phyloP scores from a whole-genome alignment of 192 early-diverging fungal species.

The Entomortierella beljakovae region DNA sequence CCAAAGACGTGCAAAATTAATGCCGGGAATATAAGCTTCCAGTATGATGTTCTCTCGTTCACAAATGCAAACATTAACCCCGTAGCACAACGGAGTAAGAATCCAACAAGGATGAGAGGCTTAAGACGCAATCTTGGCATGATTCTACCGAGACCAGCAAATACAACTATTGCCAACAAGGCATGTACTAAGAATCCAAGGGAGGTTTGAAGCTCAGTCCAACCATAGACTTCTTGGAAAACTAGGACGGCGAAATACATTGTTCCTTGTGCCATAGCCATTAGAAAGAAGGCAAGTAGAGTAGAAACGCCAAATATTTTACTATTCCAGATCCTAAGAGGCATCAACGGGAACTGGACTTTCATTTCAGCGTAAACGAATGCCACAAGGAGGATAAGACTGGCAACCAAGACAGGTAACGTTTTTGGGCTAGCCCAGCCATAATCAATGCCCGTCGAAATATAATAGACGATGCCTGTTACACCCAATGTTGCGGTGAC shows the following conservation, averaged over 20 bases:
- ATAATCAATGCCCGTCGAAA: slow-evolving; percentile 38
- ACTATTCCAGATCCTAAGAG: slow-evolving; percentile 55
- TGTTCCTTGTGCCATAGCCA: slow-evolving; percentile 44
- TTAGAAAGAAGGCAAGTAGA: slow-evolving; percentile 42
- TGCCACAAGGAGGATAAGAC: slow-evolving; percentile 23
- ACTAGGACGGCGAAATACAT: slow-evolving; percentile 55
- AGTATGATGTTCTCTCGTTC: slow-evolving; percentile 21
- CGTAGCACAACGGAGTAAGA: slow-evolving; percentile 21
- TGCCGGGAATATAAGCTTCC: slow-evolving; percentile 46
- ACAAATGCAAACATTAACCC: slow-evolving; percentile 42
- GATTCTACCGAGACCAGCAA: slow-evolving; percentile 47
- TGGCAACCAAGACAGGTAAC: slow-evolving; percentile 23
- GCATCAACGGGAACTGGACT: slow-evolving; percentile 52
- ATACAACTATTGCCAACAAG: slow-evolving; percentile 44
- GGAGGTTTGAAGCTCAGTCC: slow-evolving; percentile 52
- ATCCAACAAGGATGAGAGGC: slow-evolving; percentile 27
- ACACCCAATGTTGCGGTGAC: slow-evolving; percentile 28
- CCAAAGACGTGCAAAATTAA: slow-evolving; percentile 44
- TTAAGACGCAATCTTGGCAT: slow-evolving; percentile 32
- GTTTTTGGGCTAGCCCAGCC: slow-evolving; percentile 54
- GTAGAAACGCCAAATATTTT: slow-evolving; percentile 54
- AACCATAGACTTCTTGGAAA: slow-evolving; percentile 59
- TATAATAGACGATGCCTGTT: slow-evolving; percentile 46
- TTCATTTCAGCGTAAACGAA: slow-evolving; percentile 53
- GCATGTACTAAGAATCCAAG: slow-evolving; percentile 57